These are phyloP conservation scores for Pythium vanterpoolii DNA, from an alignment of 352 stramenopile species.

Conservation along the genomic window DNA sequence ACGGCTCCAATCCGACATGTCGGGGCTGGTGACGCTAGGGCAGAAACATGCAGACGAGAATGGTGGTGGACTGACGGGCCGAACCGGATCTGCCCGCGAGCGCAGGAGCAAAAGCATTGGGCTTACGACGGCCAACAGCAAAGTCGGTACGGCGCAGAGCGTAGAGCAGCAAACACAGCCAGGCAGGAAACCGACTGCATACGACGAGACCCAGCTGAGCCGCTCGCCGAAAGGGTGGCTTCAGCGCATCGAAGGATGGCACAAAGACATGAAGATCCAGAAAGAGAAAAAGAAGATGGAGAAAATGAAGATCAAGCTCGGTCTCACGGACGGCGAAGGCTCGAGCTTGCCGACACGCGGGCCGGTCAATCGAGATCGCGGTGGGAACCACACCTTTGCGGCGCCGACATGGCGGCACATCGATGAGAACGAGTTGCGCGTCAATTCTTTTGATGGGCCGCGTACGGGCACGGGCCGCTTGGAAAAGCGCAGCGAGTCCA, in stretches of 20 bases:
- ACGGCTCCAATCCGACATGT: constrained; percentile 40
- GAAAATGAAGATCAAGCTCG: constrained; percentile 51
- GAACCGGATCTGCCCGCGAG: constrained; percentile 11
- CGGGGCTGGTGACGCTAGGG: constrained; percentile 9
- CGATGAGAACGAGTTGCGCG: constrained; percentile 17
- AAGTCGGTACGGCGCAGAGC: constrained; percentile 22
- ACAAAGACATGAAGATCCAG: constrained; percentile 73
- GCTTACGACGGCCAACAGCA: constrained; percentile 38
- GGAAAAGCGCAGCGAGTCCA: constrained; percentile 20
- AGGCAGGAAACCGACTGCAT: too few relatives aligned
- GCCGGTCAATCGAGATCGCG: constrained; percentile 19
- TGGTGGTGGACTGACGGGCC: constrained; percentile 3
- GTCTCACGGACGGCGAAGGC: constrained; percentile 20
- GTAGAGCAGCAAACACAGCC: neutral
- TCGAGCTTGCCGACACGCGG: constrained; percentile 28
- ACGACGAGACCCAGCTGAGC: constrained; percentile 39
- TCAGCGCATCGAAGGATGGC: constrained; percentile 77
- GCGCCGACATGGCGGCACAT: constrained; percentile 22
- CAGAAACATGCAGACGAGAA: constrained; percentile 17
- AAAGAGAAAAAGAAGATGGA: constrained; percentile 79
- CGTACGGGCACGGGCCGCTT: neutral
- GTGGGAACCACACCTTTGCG: constrained; percentile 21
- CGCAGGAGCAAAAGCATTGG: constrained; percentile 73
- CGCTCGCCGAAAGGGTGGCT: constrained; percentile 71
- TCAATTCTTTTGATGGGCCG: constrained; percentile 30